Evolutionary conservation across 768 basidiomycete genomes (phyloP).

Genomic region (Pholiota microspora): DNA sequence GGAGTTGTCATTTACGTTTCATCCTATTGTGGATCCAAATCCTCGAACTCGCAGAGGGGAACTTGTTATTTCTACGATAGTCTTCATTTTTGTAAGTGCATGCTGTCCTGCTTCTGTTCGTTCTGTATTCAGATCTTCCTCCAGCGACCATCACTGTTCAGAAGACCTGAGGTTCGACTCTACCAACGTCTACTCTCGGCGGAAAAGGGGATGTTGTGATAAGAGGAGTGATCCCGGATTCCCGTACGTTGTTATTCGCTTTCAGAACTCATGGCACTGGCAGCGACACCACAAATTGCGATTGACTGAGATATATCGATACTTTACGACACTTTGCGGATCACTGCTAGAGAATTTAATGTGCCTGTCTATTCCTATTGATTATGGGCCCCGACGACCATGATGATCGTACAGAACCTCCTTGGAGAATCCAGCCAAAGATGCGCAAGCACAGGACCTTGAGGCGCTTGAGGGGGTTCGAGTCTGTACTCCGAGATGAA

Average conservation of each 20-base stretch:
- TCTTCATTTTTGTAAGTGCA: conserved; percentile 11
- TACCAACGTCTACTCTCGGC: background rate
- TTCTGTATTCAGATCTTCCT: background rate
- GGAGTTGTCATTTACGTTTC: conserved; percentile 12
- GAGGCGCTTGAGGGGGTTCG: background rate
- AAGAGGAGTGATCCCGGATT: background rate
- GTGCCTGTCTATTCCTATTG: background rate
- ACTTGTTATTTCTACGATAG: conserved; percentile 17
- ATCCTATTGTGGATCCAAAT: conserved; percentile 4
- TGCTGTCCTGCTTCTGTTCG: background rate
- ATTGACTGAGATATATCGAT: background rate
- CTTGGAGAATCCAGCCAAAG: background rate
- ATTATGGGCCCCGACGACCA: background rate
- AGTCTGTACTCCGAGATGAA: conserved; percentile 9
- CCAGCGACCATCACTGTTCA: conserved; percentile 10
- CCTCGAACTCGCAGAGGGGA: conserved; percentile 8
- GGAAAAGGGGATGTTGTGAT: background rate
- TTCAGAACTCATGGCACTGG: background rate
- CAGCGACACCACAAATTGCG: no score
- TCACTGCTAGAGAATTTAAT: background rate
- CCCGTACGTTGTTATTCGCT: background rate
- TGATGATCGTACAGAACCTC: background rate
- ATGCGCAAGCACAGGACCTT: background rate
- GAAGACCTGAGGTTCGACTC: background rate
- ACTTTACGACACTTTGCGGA: background rate